These are phyloP conservation scores for Agrocybe pediades DNA, from an alignment of 768 basidiomycete genomes.

Conservation along the genomic window DNA sequence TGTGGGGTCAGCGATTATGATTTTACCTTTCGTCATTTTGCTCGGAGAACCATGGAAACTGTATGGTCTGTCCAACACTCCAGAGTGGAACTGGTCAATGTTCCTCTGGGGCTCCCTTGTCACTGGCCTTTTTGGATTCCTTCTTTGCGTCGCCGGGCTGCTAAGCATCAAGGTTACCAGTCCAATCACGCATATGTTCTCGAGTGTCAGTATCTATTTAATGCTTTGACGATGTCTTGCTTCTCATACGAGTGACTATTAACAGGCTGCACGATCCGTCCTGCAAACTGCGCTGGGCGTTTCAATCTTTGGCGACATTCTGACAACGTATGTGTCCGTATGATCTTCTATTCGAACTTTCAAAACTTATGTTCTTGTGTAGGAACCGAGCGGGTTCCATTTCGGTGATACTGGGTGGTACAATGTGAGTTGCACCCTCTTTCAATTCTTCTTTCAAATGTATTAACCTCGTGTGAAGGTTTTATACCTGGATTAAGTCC, in stretches of 20 bases:
- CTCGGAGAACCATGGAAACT: conserved; percentile 53
- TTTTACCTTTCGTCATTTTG: conserved; percentile 64
- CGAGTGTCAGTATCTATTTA: conserved; percentile 50
- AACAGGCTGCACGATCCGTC: conserved; percentile 77
- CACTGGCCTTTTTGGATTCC: conserved; percentile 80
- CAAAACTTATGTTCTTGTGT: conserved; percentile 6
- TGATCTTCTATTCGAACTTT: neutral
- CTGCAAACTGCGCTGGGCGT: conserved; percentile 83
- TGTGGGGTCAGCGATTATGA: conserved; percentile 61
- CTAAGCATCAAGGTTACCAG: conserved; percentile 83
- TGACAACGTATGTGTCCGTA: conserved; percentile 59
- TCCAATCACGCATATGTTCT: conserved; percentile 87
- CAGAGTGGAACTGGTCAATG: conserved; percentile 49
- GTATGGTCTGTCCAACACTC: conserved; percentile 34
- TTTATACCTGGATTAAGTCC: conserved; percentile 56
- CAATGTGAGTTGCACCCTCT: conserved; percentile 52
- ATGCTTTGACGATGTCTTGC: conserved; percentile 1
- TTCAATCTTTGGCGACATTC: conserved; percentile 71
- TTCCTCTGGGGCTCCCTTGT: conserved; percentile 68
- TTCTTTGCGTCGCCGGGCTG: conserved; percentile 77
- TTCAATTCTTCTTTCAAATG: neutral
- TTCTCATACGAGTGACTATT: conserved; percentile 10
- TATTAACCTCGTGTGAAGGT: conserved; percentile 30
- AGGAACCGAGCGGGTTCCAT: conserved; percentile 70
- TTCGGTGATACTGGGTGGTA: conserved; percentile 65